Base-by-base conservation (phyloP, 23 red algal genomes). In the Porphyridium purpureum region DNA sequence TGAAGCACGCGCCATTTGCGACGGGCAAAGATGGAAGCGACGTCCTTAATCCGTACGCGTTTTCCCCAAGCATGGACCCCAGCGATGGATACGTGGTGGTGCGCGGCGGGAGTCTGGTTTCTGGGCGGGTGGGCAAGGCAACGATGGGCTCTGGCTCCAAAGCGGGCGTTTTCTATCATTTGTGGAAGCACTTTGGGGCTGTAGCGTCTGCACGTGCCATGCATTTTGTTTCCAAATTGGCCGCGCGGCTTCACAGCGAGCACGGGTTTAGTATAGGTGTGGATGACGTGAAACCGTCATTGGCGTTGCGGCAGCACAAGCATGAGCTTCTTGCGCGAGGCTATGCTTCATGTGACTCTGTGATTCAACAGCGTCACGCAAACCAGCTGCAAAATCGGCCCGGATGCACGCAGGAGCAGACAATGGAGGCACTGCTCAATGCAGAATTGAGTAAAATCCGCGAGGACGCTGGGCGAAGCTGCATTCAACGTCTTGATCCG, bases 181-280 rank as follows among this genome's bases (percentile, higher is more conserved):
- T 98, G 7, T 62, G 50, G 21, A 61, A 74, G 50, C 70, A 76
- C 58, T 67, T 57, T 33, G 78, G 90, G 5, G 65, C 67, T 31
- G 47, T 42, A 17, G 72, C 75, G 6, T 72, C 90, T 27, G 90
- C 72, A 1, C 60, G 29, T 46, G 71, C 77, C 2, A 98, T 98
- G 90, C 71, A 80, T 40, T 68, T 68, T 6, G 62, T 98, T 19
- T 71, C 90, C 21, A 52, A 67, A 21, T 86, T 98, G 44, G 34
- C 79, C 24, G 75, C 78, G 9, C 52, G 90, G 30, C 86, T 78
- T 78, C 63, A 73, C 11, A 62, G 72, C 0, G 78, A 86, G 22
- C 52, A 62, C 33, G 90, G 79, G 29, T 98, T 98, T 35, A 79
- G 69, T 27, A 84, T 98, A 32, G 90, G 90, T 20, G 66, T 98